These are phyloP conservation scores for Neoboletus magnificus DNA, from an alignment of 768 basidiomycete genomes.

Conservation along the genomic window DNA sequence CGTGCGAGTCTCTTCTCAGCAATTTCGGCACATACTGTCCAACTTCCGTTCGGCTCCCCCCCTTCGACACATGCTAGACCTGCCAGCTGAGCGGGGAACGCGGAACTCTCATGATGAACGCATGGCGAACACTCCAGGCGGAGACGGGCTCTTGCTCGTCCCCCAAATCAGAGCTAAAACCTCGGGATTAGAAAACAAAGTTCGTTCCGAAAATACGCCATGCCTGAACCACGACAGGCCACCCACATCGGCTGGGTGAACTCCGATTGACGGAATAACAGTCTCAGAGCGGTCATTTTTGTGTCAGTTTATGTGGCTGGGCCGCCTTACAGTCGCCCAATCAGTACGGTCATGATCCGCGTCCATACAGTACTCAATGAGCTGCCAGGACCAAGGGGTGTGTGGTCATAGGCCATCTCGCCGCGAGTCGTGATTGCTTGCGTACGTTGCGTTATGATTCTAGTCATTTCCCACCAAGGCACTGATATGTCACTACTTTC, in stretches of 20 bases:
- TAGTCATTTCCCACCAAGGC: background rate
- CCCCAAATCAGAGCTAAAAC: background rate
- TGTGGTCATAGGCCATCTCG: no score
- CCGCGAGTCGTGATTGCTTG: background rate
- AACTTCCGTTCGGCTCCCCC: background rate
- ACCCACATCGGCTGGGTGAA: background rate
- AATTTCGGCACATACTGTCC: background rate
- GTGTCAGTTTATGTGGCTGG: background rate
- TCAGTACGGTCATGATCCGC: background rate
- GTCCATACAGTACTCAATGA: background rate
- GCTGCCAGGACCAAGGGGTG: background rate
- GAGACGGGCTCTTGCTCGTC: background rate
- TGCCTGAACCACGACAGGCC: background rate
- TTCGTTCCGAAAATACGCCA: background rate
- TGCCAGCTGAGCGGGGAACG: background rate
- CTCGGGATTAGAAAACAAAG: background rate
- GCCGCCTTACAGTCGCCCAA: background rate
- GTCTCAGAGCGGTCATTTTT: background rate
- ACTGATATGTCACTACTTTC: background rate
- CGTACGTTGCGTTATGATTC: background rate
- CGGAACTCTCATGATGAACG: background rate
- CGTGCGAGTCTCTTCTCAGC: no score
- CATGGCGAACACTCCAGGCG: background rate
- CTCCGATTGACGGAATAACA: no score
- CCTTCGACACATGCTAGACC: background rate